Conservation (phyloP, 495 filamentous ascomycete genomes). For the Penicillium dipodomyicola region DNA sequence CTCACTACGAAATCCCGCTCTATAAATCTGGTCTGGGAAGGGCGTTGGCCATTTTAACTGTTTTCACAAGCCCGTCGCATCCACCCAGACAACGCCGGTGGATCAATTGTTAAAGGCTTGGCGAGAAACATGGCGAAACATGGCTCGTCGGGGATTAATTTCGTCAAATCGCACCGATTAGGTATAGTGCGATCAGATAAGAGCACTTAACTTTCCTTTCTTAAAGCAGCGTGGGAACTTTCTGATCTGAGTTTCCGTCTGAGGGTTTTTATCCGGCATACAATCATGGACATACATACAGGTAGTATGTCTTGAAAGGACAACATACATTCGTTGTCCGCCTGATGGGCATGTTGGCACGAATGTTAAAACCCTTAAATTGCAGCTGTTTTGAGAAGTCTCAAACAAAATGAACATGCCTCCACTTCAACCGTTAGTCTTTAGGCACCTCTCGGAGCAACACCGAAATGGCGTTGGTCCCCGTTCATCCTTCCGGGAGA, state of each 20-base stretch:
- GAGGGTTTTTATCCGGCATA: too few relatives aligned
- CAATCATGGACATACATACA: too few relatives aligned
- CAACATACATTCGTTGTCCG: too few relatives aligned
- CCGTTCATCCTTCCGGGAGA: constrained; percentile 3
- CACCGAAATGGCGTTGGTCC: not conserved
- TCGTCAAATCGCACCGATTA: not conserved
- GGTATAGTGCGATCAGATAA: constrained; percentile 11
- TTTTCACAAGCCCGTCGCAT: not conserved
- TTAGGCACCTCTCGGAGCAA: not conserved
- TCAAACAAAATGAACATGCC: not conserved
- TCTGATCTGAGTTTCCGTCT: too few relatives aligned
- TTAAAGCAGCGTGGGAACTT: not conserved
- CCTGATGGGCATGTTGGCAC: not conserved
- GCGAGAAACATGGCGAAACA: not conserved
- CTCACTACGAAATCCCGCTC: not conserved
- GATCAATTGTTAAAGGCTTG: not conserved
- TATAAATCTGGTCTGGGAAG: not conserved
- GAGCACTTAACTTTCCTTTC: not conserved
- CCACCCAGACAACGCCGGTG: not conserved
- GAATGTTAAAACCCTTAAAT: not conserved
- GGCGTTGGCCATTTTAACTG: constrained; percentile 1
- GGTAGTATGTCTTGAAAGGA: too few relatives aligned
- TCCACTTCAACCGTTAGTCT: not conserved
- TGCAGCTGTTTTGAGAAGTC: not conserved
- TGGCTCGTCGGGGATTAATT: constrained; percentile 1